Conservation (phyloP, 2,329 filamentous ascomycete species). For the Nothophaeocryptopus gaeumannii region DNA sequence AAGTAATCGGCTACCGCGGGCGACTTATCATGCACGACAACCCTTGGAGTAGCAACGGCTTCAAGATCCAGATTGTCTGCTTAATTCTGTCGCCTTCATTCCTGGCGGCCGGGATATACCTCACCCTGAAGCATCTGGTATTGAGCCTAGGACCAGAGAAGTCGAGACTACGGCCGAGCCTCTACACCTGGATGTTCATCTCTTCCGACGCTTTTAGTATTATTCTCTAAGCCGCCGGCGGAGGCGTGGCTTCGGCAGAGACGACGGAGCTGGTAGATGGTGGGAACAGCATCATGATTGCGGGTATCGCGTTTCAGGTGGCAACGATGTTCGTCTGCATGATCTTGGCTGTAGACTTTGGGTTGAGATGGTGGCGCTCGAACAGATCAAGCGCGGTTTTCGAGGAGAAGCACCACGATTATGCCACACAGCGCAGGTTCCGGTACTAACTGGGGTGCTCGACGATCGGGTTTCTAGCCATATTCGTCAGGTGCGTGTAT, state of each 20-base stretch:
- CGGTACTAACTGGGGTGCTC: conserved; percentile 53
- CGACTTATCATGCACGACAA: conserved; percentile 44
- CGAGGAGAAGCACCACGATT: background rate
- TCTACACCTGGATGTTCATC: conserved; percentile 53
- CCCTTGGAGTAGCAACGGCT: conserved; percentile 41
- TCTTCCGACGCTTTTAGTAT: conserved; percentile 48
- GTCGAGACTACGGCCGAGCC: conserved; percentile 41
- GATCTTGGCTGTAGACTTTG: conserved; percentile 41
- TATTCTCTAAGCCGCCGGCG: conserved; percentile 45
- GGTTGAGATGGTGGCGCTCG: conserved; percentile 11
- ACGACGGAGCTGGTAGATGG: conserved; percentile 36
- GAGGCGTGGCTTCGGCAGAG: conserved; percentile 38
- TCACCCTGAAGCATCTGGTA: conserved; percentile 49
- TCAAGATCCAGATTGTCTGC: conserved; percentile 45
- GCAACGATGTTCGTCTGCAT: conserved; percentile 44
- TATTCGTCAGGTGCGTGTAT: conserved; percentile 64
- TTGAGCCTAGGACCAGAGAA: conserved; percentile 43
- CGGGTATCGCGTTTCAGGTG: conserved; percentile 46
- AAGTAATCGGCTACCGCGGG: conserved; percentile 44
- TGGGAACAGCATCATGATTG: conserved; percentile 47
- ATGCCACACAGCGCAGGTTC: conserved; percentile 1
- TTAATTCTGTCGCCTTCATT: conserved; percentile 46
- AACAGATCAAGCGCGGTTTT: too few species aligned
- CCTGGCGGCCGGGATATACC: conserved; percentile 47
- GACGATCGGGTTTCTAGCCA: conserved; percentile 56